A percentile compares a stretch with the other conserved stretches of the same genome.
These are phyloP conservation scores for peach (Prunus persica) DNA, from an alignment of 306 rosid genomes.

Conservation along the genomic window DNA sequence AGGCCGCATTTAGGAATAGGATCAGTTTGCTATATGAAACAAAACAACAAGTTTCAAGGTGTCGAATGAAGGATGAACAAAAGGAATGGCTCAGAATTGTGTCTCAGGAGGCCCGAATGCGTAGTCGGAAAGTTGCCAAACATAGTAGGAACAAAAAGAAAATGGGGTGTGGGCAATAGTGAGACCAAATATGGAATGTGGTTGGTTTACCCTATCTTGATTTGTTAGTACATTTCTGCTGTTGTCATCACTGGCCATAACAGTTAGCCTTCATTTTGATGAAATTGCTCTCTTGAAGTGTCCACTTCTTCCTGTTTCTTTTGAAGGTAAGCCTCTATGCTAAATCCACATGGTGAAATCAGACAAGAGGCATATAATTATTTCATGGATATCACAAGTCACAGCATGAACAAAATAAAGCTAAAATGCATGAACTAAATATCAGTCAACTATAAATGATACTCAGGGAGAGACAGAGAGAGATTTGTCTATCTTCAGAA, in stretches of 20 bases:
- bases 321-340: slow-evolving; percentile 13
- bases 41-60: slow-evolving; percentile 28
- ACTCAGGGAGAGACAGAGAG: background rate
- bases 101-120: slow-evolving; percentile 33
- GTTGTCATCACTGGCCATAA: slow-evolving; percentile 25
- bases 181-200: slow-evolving; percentile 39
- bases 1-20: slow-evolving; percentile 21
- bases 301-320: slow-evolving; percentile 34
- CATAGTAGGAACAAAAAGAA: slow-evolving; percentile 29
- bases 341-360: slow-evolving; percentile 24
- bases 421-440: slow-evolving; percentile 16
- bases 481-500: background rate
- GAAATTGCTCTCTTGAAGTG: slow-evolving; percentile 14
- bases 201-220: slow-evolving; percentile 26
- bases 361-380: background rate
- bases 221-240: slow-evolving; percentile 21
- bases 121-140: slow-evolving; percentile 32
- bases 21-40: slow-evolving; percentile 19
- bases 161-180: slow-evolving; percentile 37
- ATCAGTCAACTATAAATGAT: background rate
- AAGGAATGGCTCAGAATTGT: slow-evolving; percentile 29
- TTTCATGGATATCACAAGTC: background rate
- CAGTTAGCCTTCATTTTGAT: slow-evolving; percentile 12
- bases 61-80: slow-evolving; percentile 34
- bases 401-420: slow-evolving; percentile 19